Evolutionary conservation across 2,329 filamentous ascomycete species (phyloP).

Genomic region (Helotiales sp.): DNA sequence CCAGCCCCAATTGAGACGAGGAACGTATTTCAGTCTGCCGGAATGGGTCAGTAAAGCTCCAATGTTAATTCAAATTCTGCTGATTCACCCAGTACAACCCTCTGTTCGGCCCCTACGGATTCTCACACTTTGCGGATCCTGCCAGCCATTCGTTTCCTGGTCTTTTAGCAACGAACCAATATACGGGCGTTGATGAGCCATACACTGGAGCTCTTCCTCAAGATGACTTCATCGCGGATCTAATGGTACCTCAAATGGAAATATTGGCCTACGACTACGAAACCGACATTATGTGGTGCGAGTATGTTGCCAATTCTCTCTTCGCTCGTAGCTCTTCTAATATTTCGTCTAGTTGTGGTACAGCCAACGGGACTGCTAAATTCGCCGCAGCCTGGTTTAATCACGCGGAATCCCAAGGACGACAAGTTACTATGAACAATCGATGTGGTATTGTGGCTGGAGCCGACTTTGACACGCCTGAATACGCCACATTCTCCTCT

Average conservation of each 20-base stretch:
- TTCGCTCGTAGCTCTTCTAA: neutral
- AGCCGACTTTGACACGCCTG: conserved; percentile 64
- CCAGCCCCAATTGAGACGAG: conserved; percentile 50
- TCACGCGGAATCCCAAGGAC: conserved; percentile 45
- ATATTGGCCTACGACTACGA: conserved; percentile 50
- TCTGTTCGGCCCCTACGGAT: conserved; percentile 51
- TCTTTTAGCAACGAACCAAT: conserved; percentile 50
- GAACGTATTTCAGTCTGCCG: conserved; percentile 55
- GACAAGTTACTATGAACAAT: conserved; percentile 60
- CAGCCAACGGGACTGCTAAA: conserved; percentile 48
- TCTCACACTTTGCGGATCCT: conserved; percentile 43
- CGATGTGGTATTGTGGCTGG: conserved; percentile 58
- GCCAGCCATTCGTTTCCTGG: conserved; percentile 46
- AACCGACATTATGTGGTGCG: conserved; percentile 57
- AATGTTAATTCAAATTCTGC: neutral
- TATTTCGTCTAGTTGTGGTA: conserved; percentile 38
- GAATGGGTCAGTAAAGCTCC: conserved; percentile 46
- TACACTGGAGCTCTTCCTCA: conserved; percentile 50
- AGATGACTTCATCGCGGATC: conserved; percentile 49
- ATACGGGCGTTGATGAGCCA: conserved; percentile 48
- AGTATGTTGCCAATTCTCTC: conserved; percentile 35
- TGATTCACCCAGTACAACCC: conserved; percentile 49
- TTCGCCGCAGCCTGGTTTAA: conserved; percentile 53
- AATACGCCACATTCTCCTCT: conserved; percentile 57
- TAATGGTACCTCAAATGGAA: conserved; percentile 54